Evolutionary conservation across 148 eudicot genomes (phyloP), one percentile per base, ranked within the genome.

Genomic region (Nepenthes gracilis): DNA sequence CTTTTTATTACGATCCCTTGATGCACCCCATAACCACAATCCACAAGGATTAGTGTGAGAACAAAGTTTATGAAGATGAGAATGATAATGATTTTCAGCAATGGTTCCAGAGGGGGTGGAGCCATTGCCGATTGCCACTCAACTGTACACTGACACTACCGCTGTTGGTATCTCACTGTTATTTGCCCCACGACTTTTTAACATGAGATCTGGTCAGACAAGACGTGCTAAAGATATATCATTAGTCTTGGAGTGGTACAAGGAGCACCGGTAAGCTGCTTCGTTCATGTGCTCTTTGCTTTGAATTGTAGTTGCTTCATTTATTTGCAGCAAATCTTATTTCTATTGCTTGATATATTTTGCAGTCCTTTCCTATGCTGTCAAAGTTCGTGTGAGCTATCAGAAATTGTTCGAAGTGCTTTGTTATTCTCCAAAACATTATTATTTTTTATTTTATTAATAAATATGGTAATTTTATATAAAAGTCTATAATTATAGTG

Each of bases 291-390:
- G 34, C 34, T 23, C 23, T 0, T 23, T 9, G 33, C 10, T 13
- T 12, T 52, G 55, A 0, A 23, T 23, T 23, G 23, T 32, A 13
- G 14, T 23, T 23, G 14, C 32, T 52, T 14, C 33, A 52, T n/a
- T 52, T 52, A 40, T 40, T 8, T 40, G 45, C 45, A 40, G 8
- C 45, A 8, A 40, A 8, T 40, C 45, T 40, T 40, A 40, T 6
- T 33, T 61, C 5, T 58, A 14, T 40, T 61, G 9, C 6, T 57
- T 58, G 14, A 32, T 57, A 10, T 34, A 47, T 50, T 67, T 66
- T 81, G 79, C 90, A 94, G 99, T 56, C 99, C 99, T 67, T 97
- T 81, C 99, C 10, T 89, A 94, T 62, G 97, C 99, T 56, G 99
- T 94, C 47, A 94, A 94, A 78, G 99, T 94, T 56, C 87, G 99